Conservation (phyloP, 2,329 filamentous ascomycete species). For the Colletotrichum lini region DNA sequence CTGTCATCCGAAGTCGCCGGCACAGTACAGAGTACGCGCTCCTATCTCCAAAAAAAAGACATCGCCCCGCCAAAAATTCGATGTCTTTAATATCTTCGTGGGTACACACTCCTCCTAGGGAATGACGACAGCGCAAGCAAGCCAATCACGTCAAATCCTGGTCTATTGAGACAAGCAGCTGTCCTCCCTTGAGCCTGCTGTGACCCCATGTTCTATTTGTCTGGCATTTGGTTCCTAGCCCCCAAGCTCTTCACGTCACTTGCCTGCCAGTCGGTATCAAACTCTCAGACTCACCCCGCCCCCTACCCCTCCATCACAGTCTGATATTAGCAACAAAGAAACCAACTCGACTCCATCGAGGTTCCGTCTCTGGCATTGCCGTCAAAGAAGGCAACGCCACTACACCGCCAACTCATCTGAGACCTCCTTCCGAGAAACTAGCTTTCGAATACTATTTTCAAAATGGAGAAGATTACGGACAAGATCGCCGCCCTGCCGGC, state of each 20-base stretch:
- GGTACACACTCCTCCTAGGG: conserved; percentile 26
- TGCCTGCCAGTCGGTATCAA: conserved; percentile 19
- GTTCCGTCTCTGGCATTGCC: background rate
- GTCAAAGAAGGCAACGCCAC: background rate
- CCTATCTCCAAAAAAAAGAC: conserved; percentile 24
- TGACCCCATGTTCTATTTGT: background rate
- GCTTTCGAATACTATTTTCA: conserved; percentile 18
- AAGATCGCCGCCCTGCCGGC: conserved; percentile 92
- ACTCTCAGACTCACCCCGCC: conserved; percentile 19
- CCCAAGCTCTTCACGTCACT: conserved; percentile 19
- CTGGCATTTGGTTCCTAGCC: conserved; percentile 7
- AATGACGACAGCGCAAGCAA: conserved; percentile 40
- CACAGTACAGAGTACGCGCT: conserved; percentile 36
- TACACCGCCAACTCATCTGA: background rate
- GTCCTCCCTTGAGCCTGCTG: conserved; percentile 14
- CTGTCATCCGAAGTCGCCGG: conserved; percentile 31
- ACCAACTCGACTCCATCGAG: background rate
- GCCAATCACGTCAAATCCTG: conserved; percentile 31
- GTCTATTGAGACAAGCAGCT: conserved; percentile 8
- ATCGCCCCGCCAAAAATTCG: conserved; percentile 36
- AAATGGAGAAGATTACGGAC: conserved; percentile 91
- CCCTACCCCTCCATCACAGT: conserved; percentile 33
- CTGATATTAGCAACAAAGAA: conserved; percentile 24
- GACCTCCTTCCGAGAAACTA: background rate
- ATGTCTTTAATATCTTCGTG: conserved; percentile 40